These are phyloP conservation scores for Porphyrellus cyaneotinctus DNA, from an alignment of 768 basidiomycete genomes.

Conservation along the genomic window DNA sequence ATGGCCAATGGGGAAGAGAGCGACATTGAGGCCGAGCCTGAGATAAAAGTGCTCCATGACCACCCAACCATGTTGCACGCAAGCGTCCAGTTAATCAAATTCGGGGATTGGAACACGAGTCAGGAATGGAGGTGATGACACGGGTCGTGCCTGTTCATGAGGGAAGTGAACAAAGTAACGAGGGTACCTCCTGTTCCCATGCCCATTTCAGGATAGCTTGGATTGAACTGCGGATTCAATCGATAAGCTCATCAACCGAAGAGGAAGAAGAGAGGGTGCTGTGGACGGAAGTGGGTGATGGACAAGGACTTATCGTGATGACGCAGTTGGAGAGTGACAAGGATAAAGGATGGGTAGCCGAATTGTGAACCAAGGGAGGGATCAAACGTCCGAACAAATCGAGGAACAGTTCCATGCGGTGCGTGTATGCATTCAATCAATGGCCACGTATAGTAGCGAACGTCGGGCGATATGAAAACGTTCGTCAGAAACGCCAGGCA, in stretches of 20 bases:
- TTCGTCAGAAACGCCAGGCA: conserved; percentile 14
- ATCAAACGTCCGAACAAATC: conserved; percentile 15
- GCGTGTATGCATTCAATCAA: background rate
- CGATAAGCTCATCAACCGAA: conserved; percentile 15
- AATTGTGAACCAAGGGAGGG: conserved; percentile 3
- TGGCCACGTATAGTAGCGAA: conserved; percentile 12
- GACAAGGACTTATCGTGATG: conserved; percentile 1
- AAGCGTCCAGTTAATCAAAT: conserved; percentile 16
- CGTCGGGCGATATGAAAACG: conserved; percentile 25
- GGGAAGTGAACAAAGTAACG: conserved; percentile 10
- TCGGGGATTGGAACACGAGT: background rate
- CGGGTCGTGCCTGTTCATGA: conserved; percentile 1
- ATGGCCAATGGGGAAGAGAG: background rate
- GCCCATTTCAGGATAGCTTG: conserved; percentile 14
- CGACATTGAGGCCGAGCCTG: conserved; percentile 2
- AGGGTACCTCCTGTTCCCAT: conserved; percentile 16
- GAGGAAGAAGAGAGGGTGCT: conserved; percentile 10
- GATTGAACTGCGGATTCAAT: conserved; percentile 6
- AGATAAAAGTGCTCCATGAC: conserved; percentile 2
- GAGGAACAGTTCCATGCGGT: conserved; percentile 16
- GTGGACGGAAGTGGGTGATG: background rate
- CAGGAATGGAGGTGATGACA: conserved; percentile 12
- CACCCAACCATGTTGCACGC: conserved; percentile 2
- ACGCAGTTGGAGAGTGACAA: background rate
- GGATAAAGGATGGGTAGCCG: background rate